Percentiles rank a stretch among this genome's conserved stretches.
These are phyloP conservation scores for Helotiales sp. DNA, from an alignment of 2,329 filamentous ascomycete genomes.

Conservation along the genomic window DNA sequence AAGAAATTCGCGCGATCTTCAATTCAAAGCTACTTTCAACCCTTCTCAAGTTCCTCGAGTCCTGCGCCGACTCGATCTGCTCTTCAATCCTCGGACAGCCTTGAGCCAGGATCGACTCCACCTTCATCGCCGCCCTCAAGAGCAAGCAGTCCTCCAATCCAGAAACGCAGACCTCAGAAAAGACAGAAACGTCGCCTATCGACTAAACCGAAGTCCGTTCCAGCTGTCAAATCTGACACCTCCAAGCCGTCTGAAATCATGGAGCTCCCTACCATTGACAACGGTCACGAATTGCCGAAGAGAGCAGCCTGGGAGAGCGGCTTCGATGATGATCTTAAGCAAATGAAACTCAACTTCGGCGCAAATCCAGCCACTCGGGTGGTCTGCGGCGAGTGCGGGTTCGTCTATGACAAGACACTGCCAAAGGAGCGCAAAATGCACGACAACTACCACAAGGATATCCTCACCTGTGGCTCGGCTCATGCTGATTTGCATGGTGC, in stretches of 20 bases:
- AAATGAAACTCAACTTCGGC: conserved; percentile 26
- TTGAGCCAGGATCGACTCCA: conserved; percentile 25
- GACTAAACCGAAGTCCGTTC: conserved; percentile 17
- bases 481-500: too few relatives aligned
- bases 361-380: neutral
- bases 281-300: too few relatives aligned
- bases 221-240: too few relatives aligned
- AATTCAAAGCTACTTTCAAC: conserved; percentile 40
- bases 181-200: conserved; percentile 30
- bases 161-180: conserved; percentile 15
- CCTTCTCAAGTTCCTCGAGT: conserved; percentile 29
- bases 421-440: conserved; percentile 22
- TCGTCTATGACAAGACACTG: conserved; percentile 27
- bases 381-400: conserved; percentile 27
- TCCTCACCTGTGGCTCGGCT: neutral
- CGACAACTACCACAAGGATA: conserved; percentile 13
- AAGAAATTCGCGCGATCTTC: conserved; percentile 30
- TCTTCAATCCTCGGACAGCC: conserved; percentile 18
- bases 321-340: too few relatives aligned
- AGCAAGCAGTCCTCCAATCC: neutral
- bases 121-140: conserved; percentile 24
- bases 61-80: conserved; percentile 14
- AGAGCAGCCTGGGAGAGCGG: too few relatives aligned
- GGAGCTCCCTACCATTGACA: too few relatives aligned
- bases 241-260: too few relatives aligned